These are phyloP conservation scores for Thalassiosira exigua DNA, from an alignment of 352 stramenopile species.

Conservation along the genomic window DNA sequence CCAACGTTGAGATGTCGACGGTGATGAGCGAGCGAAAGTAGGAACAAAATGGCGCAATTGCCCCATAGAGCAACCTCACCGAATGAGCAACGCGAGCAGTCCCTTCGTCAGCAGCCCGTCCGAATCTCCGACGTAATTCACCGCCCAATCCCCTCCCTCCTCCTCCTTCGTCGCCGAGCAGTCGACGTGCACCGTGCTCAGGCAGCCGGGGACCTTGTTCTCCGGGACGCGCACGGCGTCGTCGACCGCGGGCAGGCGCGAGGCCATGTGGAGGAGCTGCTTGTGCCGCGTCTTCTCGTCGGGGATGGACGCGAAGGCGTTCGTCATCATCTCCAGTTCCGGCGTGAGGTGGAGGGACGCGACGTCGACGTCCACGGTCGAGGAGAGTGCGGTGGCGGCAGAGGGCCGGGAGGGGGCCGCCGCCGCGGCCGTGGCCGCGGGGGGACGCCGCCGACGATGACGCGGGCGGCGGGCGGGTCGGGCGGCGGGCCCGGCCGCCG, in stretches of 20 bases:
- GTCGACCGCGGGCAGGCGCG: constrained; percentile 63
- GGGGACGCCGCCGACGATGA: constrained; percentile 1
- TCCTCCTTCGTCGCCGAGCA: constrained; percentile 45
- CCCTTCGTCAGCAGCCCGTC: constrained; percentile 85
- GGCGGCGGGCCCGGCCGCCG: background rate
- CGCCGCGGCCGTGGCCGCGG: background rate
- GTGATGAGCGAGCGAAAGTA: too few relatives aligned
- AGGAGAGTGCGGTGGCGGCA: background rate
- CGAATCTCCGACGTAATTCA: constrained; percentile 83
- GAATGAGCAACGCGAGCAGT: constrained; percentile 82
- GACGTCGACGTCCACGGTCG: constrained; percentile 24
- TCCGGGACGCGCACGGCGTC: constrained; percentile 67
- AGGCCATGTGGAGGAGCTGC: constrained; percentile 87
- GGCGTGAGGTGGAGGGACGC: constrained; percentile 70
- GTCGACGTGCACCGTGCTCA: constrained; percentile 83
- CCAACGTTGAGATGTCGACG: too few relatives aligned
- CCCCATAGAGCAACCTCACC: too few relatives aligned
- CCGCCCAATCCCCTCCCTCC: constrained; percentile 44
- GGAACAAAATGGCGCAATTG: too few relatives aligned
- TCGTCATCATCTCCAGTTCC: constrained; percentile 72
- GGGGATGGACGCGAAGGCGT: constrained; percentile 77
- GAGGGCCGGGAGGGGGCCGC: background rate
- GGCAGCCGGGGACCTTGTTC: constrained; percentile 87
- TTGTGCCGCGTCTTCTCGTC: constrained; percentile 88
- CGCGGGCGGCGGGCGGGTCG: background rate